Evolutionary conservation across 768 basidiomycete species (phyloP).

Genomic region (Mycena venus): DNA sequence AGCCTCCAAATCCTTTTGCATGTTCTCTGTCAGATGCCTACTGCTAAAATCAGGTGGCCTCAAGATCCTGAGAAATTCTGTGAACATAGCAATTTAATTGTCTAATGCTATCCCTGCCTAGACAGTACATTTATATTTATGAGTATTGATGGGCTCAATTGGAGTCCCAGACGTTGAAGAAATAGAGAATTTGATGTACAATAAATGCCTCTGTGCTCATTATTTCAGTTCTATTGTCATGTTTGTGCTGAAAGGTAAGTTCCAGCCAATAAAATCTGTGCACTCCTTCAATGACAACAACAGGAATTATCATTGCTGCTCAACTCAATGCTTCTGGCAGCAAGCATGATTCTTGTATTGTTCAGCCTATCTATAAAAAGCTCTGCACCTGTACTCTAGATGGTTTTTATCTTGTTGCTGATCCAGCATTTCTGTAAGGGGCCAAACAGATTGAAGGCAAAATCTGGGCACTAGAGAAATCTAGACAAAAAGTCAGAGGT

Average conservation of each 20-base stretch:
- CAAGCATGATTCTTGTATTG: slow-evolving; percentile 62
- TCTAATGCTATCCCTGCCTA: slow-evolving; percentile 43
- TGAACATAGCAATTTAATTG: slow-evolving; percentile 26
- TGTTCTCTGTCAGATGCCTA: too few species aligned
- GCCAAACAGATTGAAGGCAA: slow-evolving; percentile 43
- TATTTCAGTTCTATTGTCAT: slow-evolving; percentile 54
- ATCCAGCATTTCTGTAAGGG: slow-evolving; percentile 61
- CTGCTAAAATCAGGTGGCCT: neutral
- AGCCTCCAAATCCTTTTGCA: too few species aligned
- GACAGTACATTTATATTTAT: slow-evolving; percentile 55
- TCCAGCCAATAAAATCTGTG: neutral
- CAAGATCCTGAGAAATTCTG: slow-evolving; percentile 39
- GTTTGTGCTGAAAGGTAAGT: slow-evolving; percentile 48
- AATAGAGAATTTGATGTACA: too few species aligned
- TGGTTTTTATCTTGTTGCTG: slow-evolving; percentile 57
- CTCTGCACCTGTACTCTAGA: slow-evolving; percentile 50
- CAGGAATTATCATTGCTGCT: slow-evolving; percentile 52
- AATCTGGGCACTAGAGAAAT: neutral
- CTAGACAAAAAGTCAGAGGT: neutral
- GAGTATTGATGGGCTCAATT: slow-evolving; percentile 58
- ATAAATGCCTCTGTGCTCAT: too few species aligned
- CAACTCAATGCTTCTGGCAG: slow-evolving; percentile 59
- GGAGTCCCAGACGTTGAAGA: slow-evolving; percentile 48
- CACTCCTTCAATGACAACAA: slow-evolving; percentile 1
- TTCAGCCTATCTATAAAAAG: slow-evolving; percentile 52